phyloP scores from a whole-genome alignment of 306 rosid species.

The Prunus mira region DNA sequence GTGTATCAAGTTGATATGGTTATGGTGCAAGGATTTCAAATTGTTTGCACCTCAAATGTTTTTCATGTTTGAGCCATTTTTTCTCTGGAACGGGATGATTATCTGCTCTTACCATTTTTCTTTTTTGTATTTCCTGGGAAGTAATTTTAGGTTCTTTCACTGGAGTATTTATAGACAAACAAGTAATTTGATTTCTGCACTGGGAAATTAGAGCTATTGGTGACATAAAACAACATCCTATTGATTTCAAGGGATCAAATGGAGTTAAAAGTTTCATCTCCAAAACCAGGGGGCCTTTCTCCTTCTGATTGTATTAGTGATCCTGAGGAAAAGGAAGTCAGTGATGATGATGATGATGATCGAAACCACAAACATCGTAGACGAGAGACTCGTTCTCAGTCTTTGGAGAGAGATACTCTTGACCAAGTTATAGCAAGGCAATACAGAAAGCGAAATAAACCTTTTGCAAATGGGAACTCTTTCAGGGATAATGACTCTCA shows the following conservation, averaged over 20 bases:
- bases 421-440: slow-evolving; percentile 75
- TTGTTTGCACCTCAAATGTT: background rate
- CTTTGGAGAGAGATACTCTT: slow-evolving; percentile 69
- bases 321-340: slow-evolving; percentile 92
- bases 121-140: background rate
- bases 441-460: slow-evolving; percentile 70
- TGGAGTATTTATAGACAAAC: slow-evolving; percentile 20
- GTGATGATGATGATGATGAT: slow-evolving; percentile 95
- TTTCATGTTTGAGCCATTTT: background rate
- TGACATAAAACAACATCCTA: slow-evolving; percentile 22
- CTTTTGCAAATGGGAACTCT: slow-evolving; percentile 58
- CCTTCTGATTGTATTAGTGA: slow-evolving; percentile 67
- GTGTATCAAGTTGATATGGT: background rate
- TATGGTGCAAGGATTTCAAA: background rate
- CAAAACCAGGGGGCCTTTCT: slow-evolving; percentile 58
- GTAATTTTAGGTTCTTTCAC: slow-evolving; percentile 35
- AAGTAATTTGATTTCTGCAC: slow-evolving; percentile 34
- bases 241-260: slow-evolving; percentile 37
- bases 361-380: slow-evolving; percentile 94
- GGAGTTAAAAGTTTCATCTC: slow-evolving; percentile 78
- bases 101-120: background rate
- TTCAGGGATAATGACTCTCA: slow-evolving; percentile 78
- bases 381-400: slow-evolving; percentile 68
- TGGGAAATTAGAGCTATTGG: slow-evolving; percentile 34
- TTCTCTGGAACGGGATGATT: background rate